A percentile compares a stretch with the other conserved stretches of the same genome.
Conservation (phyloP, 345 rosid species). For the Eucalyptus pauciflora region DNA sequence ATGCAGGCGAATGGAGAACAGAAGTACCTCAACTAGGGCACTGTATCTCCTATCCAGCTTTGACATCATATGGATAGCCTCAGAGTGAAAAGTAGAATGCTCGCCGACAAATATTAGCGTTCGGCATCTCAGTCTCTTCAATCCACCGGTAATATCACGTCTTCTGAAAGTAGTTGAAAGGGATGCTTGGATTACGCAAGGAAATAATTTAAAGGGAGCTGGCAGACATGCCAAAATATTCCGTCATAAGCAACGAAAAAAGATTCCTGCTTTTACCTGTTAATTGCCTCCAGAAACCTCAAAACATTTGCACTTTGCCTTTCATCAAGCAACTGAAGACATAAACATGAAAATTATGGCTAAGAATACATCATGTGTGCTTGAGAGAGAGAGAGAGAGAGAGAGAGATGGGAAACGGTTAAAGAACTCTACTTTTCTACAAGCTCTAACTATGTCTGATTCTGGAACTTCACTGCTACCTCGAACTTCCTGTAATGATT, state of each 20-base stretch:
- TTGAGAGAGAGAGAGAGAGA: background rate
- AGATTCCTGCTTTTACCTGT: constrained; percentile 7
- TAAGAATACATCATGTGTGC: background rate
- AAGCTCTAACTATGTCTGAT: constrained; percentile 86
- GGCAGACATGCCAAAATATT: background rate
- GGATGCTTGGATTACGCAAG: background rate
- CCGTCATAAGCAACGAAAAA: background rate
- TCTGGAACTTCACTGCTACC: constrained; percentile 74
- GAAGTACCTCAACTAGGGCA: constrained; percentile 87
- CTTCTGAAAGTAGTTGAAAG: constrained; percentile 35
- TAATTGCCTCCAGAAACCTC: constrained; percentile 65
- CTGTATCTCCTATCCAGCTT: constrained; percentile 77
- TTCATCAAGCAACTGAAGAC: constrained; percentile 68
- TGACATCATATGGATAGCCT: constrained; percentile 75
- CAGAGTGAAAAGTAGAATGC: constrained; percentile 77
- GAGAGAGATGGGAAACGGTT: background rate
- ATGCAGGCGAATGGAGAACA: background rate
- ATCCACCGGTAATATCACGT: constrained; percentile 60
- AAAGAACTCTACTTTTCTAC: constrained; percentile 54
- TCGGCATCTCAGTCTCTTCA: constrained; percentile 74
- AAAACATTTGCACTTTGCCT: constrained; percentile 65
- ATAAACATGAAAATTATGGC: background rate
- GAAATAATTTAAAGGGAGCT: background rate
- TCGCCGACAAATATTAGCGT: constrained; percentile 90
- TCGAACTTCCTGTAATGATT: constrained; percentile 63